Evolutionary conservation across 805 yeast species (phyloP), one percentile per base, ranked within the genome.

Genomic region (Candida piceae): DNA sequence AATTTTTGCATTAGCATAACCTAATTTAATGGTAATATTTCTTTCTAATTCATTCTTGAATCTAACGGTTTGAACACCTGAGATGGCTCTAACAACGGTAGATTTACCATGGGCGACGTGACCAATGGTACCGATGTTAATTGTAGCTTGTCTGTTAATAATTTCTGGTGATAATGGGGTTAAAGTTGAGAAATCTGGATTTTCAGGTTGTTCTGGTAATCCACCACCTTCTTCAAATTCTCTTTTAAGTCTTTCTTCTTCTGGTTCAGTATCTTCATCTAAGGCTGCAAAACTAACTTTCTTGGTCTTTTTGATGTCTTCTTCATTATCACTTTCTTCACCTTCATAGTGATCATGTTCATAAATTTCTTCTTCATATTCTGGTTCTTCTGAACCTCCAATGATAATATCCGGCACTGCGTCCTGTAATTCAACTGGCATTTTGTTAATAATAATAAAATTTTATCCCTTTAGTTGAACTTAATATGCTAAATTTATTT

Each of bases 61-160:
- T 69, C 99, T 84, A 47, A 93, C 99, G 16, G 99, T 93, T 64
- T 94, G 98, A 31, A 94, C 97, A 45, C 98, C 97, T 3, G 97
- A 89, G 50, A 93, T 93, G 55, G 97, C 97, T 52, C 97, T 97
- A 41, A 97, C 93, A 58, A 90, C 79, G 35, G 97, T 89, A 50
- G 97, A 88, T 69, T 90, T 90, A 68, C 98, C 98, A 70, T 93
- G 97, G 67, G 93, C 98, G 50, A 90, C 97, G 64, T 90, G 98
- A 50, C 98, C 98, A 60, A 90, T 90, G 58, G 97, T 90, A 66
- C 99, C 99, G 58, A 93, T 93, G 66, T 93, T 93, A 61, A 93
- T 87, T 34, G 99, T 93, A 45, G 99, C 99, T 70, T 93, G 99
- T 76, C 98, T 84, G 64, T 85, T 86, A 67, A 93, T 93, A 60